These are phyloP conservation scores for Blastocystis sp. DNA, from an alignment of 352 stramenopile species.

Conservation along the genomic window DNA sequence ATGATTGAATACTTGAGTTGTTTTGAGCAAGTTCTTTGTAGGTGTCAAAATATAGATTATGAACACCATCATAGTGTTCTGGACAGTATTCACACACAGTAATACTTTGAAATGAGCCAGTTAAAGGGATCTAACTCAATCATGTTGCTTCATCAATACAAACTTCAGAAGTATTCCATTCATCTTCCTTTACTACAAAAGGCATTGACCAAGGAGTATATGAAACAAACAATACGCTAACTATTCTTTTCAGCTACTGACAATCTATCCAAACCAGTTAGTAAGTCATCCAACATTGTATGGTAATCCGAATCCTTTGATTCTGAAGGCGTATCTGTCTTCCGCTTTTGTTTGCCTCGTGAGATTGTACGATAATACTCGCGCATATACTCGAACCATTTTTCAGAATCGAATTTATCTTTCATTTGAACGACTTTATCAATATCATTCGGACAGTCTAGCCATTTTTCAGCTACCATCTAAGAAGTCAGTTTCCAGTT, in stretches of 20 bases:
- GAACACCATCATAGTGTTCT: background rate
- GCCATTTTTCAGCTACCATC: conserved; percentile 32
- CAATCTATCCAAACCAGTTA: background rate
- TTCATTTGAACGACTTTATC: conserved; percentile 6
- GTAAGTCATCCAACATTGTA: conserved; percentile 18
- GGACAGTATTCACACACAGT: background rate
- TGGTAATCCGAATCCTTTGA: conserved; percentile 15
- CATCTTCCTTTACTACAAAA: background rate
- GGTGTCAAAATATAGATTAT: background rate
- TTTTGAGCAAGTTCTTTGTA: background rate
- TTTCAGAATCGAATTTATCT: background rate
- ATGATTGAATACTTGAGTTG: background rate
- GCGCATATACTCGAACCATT: background rate
- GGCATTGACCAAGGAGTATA: background rate
- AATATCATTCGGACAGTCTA: background rate
- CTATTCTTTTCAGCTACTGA: background rate
- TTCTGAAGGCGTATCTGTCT: background rate
- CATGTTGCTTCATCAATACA: background rate
- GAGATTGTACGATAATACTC: background rate
- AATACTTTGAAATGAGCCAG: background rate
- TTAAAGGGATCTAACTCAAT: background rate
- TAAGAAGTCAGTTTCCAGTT: background rate
- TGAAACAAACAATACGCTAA: conserved; percentile 5
- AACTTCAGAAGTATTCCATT: background rate
- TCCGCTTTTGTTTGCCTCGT: background rate